A percentile compares a stretch with the other conserved stretches of the same genome.
phyloP scores from a whole-genome alignment of 306 rosid genomes.

The Castanopsis chinensis region DNA sequence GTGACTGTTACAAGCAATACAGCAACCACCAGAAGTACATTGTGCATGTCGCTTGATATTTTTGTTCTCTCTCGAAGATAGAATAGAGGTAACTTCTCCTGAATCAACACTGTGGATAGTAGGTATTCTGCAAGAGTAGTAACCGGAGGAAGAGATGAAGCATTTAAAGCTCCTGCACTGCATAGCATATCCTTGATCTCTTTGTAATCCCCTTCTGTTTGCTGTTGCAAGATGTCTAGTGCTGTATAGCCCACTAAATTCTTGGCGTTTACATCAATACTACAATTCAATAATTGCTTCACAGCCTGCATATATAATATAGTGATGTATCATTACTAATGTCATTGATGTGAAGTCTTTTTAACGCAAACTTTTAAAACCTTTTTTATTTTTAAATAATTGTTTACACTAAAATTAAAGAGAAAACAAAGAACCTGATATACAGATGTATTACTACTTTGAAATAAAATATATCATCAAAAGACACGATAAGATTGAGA shows the following conservation, averaged over 20 bases:
- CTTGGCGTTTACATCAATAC: too few species aligned
- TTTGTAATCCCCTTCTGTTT: neutral
- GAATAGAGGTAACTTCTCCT: neutral
- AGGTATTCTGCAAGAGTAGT: neutral
- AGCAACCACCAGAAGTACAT: too few species aligned
- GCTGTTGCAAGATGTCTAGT: neutral
- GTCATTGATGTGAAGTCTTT: too few species aligned
- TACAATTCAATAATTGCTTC: neutral
- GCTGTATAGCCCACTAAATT: neutral
- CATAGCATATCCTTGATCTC: conserved; percentile 11
- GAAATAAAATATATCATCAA: neutral
- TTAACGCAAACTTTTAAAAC: too few species aligned
- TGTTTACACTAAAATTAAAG: too few species aligned
- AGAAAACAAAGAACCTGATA: neutral
- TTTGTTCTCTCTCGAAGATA: neutral
- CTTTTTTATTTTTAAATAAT: too few species aligned
- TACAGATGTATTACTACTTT: too few species aligned
- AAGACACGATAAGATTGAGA: neutral
- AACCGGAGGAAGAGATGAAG: neutral
- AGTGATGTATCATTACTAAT: neutral
- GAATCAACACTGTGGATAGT: neutral
- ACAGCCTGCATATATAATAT: neutral
- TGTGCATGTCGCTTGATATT: neutral
- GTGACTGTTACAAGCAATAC: too few species aligned
- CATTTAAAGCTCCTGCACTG: neutral